Evolutionary conservation across 164 flowering plant genomes (phyloP), one percentile per base, ranked within the genome.

Genomic region (Aristolochia fimbriata): DNA sequence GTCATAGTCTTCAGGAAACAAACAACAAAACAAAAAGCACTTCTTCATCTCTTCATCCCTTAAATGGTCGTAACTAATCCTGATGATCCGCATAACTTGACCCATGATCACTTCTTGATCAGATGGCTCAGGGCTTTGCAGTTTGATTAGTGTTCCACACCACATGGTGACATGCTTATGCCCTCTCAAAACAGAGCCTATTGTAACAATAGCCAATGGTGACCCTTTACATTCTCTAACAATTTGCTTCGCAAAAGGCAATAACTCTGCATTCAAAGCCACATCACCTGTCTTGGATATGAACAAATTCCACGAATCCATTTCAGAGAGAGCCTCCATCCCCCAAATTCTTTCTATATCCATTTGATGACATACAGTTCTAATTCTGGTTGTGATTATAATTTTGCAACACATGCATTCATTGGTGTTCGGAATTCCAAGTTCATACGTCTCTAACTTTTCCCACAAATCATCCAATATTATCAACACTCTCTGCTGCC

Each of bases 381-480:
- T 19, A 1, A 8, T 43, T 51, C 72, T 57, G 12, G 70, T 61
- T 8, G 74, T 65, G 10, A 74, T 1, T 16, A 68, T 1, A 0
- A 74, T 59, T 13, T 68, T 68, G 45, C 68, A 65, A 22, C 65
- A 63, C 14, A 20, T 58, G 22, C 15, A n/a, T n/a, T 10, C 8
- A n/a, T n/a, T n/a, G n/a, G n/a, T 41, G 46, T 0, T 19, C 53
- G 73, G 77, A 27, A 77, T 67, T 37, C 80, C 74, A 3, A 69
- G 15, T 5, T 64, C 24, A 0, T 24, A 33, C 30, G 69, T 20
- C 5, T 74, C 57, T 20, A 74, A 48, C 33, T 14, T 47, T 8
- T 51, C 45, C 80, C 80, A 76, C 1, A 77, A n/a, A 69, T 73
- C 74, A 62, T 76, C 80, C 13, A 77, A 54, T 41, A 77, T 69